Percentiles rank a stretch among this genome's conserved stretches.
These are phyloP conservation scores for Epichloe bromicola DNA, from an alignment of 2,329 filamentous ascomycete genomes.

Conservation along the genomic window DNA sequence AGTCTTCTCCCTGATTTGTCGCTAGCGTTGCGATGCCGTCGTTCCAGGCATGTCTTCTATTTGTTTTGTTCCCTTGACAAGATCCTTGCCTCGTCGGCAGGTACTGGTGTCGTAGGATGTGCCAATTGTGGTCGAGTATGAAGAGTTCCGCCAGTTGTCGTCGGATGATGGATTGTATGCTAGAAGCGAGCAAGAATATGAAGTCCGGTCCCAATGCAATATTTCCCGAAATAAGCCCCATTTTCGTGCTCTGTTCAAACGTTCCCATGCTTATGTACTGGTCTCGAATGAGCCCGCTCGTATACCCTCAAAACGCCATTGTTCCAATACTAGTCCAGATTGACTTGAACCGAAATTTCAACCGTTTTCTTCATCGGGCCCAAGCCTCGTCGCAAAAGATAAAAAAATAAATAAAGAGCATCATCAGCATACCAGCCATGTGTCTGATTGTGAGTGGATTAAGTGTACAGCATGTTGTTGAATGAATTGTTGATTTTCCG, in stretches of 20 bases:
- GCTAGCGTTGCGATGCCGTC: neutral
- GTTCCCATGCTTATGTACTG: conserved; percentile 23
- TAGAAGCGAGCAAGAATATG: conserved; percentile 15
- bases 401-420: neutral
- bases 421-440: neutral
- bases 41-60: neutral
- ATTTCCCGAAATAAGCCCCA: conserved; percentile 29
- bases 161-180: conserved; percentile 17
- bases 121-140: neutral
- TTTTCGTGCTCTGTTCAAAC: conserved; percentile 14
- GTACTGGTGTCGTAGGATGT: neutral
- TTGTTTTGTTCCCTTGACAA: neutral
- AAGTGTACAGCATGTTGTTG: neutral
- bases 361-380: conserved; percentile 15
- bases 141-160: conserved; percentile 1
- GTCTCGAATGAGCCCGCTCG: conserved; percentile 15
- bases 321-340: conserved; percentile 19
- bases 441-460: neutral
- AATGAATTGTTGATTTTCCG: neutral
- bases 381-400: conserved; percentile 13
- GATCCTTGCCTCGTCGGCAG: neutral
- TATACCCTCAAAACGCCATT: conserved; percentile 15
- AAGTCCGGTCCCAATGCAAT: conserved; percentile 31
- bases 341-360: conserved; percentile 13
- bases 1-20: neutral